Percentiles rank a stretch among this genome's conserved stretches.
phyloP scores from a whole-genome alignment of 139 green algal genomes.

The Micractinium conductrix region DNA sequence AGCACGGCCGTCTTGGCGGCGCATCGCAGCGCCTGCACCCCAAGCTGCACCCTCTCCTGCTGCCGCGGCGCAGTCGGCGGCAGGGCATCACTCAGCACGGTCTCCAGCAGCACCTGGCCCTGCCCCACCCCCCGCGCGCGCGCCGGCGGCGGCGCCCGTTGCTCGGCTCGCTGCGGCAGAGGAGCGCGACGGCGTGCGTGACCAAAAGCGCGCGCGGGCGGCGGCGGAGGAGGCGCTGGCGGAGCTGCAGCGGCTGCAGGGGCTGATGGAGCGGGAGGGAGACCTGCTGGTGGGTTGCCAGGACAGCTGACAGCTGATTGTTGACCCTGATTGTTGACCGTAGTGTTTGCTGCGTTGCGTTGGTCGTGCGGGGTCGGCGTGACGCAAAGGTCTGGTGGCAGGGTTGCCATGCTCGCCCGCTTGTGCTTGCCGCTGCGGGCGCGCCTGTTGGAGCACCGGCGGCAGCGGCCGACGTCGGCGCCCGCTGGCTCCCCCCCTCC shows the following conservation, averaged over 20 bases:
- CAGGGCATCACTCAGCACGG: background rate
- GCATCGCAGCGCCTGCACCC: background rate
- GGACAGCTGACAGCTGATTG: background rate
- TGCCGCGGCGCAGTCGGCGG: too few species aligned
- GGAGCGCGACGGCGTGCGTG: too few species aligned
- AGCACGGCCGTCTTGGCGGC: background rate
- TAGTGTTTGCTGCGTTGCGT: too few species aligned
- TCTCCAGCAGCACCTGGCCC: background rate
- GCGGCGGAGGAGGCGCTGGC: conserved; percentile 15
- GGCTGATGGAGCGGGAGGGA: conserved; percentile 8
- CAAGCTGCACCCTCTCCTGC: too few species aligned
- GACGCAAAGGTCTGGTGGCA: too few species aligned
- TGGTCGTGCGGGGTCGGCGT: too few species aligned
- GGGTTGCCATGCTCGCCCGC: background rate
- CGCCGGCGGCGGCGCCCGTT: too few species aligned
- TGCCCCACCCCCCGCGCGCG: too few species aligned
- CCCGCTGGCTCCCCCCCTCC: too few species aligned
- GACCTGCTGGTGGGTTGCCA: background rate
- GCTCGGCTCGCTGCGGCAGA: too few species aligned
- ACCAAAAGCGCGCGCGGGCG: too few species aligned
- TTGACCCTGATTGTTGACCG: too few species aligned
- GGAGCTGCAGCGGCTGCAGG: conserved; percentile 13
- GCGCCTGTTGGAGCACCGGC: background rate
- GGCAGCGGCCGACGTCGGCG: background rate
- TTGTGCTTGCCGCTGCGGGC: background rate